Evolutionary conservation across 805 yeast genomes (phyloP), one percentile per base, ranked within the genome.

Genomic region (Lachancea kluyveri): DNA sequence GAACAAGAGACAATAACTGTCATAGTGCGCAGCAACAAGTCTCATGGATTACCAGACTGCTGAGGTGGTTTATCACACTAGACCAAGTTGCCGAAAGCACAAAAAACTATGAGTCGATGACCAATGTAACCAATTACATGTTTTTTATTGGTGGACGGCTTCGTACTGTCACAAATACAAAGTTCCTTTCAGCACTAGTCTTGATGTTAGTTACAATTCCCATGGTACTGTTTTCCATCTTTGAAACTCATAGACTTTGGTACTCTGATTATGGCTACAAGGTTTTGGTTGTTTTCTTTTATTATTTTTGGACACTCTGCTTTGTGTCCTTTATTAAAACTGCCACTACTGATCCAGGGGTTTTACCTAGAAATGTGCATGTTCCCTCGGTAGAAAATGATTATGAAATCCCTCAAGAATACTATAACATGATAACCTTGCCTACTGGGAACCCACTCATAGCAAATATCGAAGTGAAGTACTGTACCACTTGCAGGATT

Each of bases 121-220:
- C 57, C 2, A 17, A 28, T 3, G 42, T 45, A 4, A 46, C 63
- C 6, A 67, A 63, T 35, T 64, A 66, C 35, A 40, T 72, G 2
- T 82, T 70, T 51, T 56, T 79, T 4, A 54, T 74, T 29, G 92
- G 92, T 9, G 94, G 94, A 0, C 53, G 86, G 24, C 46, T 77
- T 9, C 59, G 78, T 19, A 58, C 70, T 0, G 48, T 67, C 7
- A 65, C 60, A 35, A 46, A 50, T 19, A 51, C 54, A 16, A 40
- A 42, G 13, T 77, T 74, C 1, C 42, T 65, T 10, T 64, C 64
- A 8, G 17, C 70, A 3, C 21, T 60, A 0, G 63, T 68, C 0
- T 54, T 62, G 3, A 33, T 54, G 0, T 27, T 54, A 4, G 44
- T 68, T 0, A 19, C 73, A 0, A 45, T 63, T 0, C 72, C 83